phyloP scores from a whole-genome alignment of 1,284 basidiomycete species.

The Cryptococcus wingfieldii region DNA sequence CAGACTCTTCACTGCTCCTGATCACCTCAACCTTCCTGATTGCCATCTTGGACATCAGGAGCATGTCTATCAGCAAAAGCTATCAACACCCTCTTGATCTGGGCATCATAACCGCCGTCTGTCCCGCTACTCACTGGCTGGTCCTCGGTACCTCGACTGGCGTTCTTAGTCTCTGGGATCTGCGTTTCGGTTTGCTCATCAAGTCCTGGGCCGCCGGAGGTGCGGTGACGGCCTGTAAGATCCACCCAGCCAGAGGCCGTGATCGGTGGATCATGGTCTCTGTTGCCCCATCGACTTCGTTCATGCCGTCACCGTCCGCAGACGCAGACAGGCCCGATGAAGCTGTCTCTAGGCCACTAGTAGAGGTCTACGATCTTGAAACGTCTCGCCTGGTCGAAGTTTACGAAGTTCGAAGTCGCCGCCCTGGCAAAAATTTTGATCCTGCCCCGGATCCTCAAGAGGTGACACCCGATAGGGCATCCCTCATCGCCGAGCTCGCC shows the following conservation, averaged over 20 bases:
- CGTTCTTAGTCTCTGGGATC: slow-evolving; percentile 83
- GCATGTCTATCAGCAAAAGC: slow-evolving; percentile 69
- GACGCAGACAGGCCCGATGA: slow-evolving; percentile 1
- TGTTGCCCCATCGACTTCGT: not conserved
- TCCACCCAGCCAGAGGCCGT: slow-evolving; percentile 71
- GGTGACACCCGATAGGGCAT: slow-evolving; percentile 24
- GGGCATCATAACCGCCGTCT: slow-evolving; percentile 80
- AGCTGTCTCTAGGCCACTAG: slow-evolving; percentile 17
- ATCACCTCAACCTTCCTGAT: slow-evolving; percentile 77
- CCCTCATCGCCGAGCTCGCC: slow-evolving; percentile 30
- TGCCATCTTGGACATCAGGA: slow-evolving; percentile 75
- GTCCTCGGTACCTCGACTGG: slow-evolving; percentile 81
- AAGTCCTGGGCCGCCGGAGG: slow-evolving; percentile 74
- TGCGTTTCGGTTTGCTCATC: slow-evolving; percentile 83
- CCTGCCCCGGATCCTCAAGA: slow-evolving; percentile 8
- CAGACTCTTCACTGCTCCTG: slow-evolving; percentile 60
- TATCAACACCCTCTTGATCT: slow-evolving; percentile 80
- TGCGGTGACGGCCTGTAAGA: slow-evolving; percentile 54
- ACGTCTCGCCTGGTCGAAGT: slow-evolving; percentile 48
- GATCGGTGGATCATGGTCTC: slow-evolving; percentile 87
- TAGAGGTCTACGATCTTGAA: slow-evolving; percentile 48
- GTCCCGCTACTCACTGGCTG: slow-evolving; percentile 77
- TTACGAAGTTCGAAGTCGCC: slow-evolving; percentile 31
- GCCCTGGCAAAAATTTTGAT: slow-evolving; percentile 16
- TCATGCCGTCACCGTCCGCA: not conserved